A percentile compares a stretch with the other conserved stretches of the same genome.
Evolutionary conservation across 768 basidiomycete genomes (phyloP).

Genomic region (Termitomyces sp.): DNA sequence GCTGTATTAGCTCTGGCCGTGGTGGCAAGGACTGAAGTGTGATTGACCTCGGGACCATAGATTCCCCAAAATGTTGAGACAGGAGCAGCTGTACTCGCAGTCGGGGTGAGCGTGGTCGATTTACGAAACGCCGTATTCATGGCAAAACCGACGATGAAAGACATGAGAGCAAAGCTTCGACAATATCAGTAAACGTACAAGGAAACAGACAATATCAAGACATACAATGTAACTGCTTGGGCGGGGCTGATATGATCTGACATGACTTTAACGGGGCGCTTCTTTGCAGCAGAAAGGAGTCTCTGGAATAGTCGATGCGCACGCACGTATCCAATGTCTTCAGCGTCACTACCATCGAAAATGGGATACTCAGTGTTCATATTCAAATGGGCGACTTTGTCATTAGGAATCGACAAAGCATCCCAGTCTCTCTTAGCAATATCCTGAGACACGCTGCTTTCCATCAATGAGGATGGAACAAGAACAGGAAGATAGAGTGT

Average conservation of each 20-base stretch:
- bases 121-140: slow-evolving; percentile 45
- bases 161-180: slow-evolving; percentile 62
- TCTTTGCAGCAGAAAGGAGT: slow-evolving; percentile 32
- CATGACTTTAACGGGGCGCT: slow-evolving; percentile 29
- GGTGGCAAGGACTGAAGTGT: slow-evolving; percentile 25
- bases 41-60: slow-evolving; percentile 34
- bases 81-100: slow-evolving; percentile 25
- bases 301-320: slow-evolving; percentile 42
- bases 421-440: slow-evolving; percentile 39
- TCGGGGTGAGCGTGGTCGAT: slow-evolving; percentile 21
- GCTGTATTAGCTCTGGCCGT: slow-evolving; percentile 25
- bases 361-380: slow-evolving; percentile 28
- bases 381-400: slow-evolving; percentile 34
- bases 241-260: slow-evolving; percentile 42
- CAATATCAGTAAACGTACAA: slow-evolving; percentile 1
- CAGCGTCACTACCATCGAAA: slow-evolving; percentile 43
- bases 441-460: slow-evolving; percentile 16
- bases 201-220: slow-evolving; percentile 11
- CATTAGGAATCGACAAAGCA: slow-evolving; percentile 32
- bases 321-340: slow-evolving; percentile 32
- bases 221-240: slow-evolving; percentile 67
- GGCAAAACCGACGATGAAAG: slow-evolving; percentile 59
- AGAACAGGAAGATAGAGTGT: slow-evolving; percentile 57
- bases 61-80: slow-evolving; percentile 33
- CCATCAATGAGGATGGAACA: slow-evolving; percentile 21